Evolutionary conservation across 75 land plant genomes (phyloP), one percentile per base, ranked within the genome.

Genomic region (Cupressus sempervirens): DNA sequence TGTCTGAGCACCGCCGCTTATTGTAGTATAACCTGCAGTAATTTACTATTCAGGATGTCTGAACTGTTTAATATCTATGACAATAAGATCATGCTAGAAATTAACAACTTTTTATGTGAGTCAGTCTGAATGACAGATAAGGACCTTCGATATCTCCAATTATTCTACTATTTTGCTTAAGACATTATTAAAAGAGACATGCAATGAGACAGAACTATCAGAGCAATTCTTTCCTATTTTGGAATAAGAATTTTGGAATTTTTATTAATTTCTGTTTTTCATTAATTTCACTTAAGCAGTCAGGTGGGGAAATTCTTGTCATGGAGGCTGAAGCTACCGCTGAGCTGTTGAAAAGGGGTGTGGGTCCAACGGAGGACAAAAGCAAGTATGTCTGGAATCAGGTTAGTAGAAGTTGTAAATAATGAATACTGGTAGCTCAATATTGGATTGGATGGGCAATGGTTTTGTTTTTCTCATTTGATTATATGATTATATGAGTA

Each of bases 321-420:
- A 91, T 97, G 99, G 96, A 97, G 87, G 99, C 99, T 82, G 94
- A 97, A 76, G 99, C 96, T 68, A 96, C 98, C 11, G 88, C 99
- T 46, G 88, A 92, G 43, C 84, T 97, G 85, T 96, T 88, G 88
- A 92, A 85, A 77, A 94, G 86, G 35, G 91, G 91, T 8, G 85
- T 96, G 65, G 83, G 81, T 81, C 85, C 92, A 36, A 94, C 99
- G 12, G 94, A 97, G 84, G 99, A 97, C 83, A 86, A 82, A 70
- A 53, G 82, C 91, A 97, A 97, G 83, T 97, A 91, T 87, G 82
- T 90, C 30, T 95, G 98, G 99, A 83, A 90, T 82, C 84, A 97
- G 98, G 98, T 96, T 45, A 50, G 83, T 58, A 56, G 36, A 45
- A 43, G 29, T 77, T 7, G 46, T 45, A 43, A n/a, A 45, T 45